Percentiles rank a stretch among this genome's conserved stretches.
phyloP scores from a whole-genome alignment of 305 asterid species.

The Rubia tinctorum region DNA sequence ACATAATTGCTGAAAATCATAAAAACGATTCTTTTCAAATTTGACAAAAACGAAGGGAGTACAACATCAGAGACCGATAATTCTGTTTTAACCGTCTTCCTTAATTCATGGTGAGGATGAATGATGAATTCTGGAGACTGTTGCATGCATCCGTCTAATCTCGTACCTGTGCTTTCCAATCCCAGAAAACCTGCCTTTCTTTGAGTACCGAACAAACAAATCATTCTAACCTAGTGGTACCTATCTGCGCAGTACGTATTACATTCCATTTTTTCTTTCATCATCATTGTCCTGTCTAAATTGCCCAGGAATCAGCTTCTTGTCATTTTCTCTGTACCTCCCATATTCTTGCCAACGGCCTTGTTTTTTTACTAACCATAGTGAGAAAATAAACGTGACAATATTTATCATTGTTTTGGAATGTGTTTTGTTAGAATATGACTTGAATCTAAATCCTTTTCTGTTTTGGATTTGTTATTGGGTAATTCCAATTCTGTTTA shows the following conservation, averaged over 20 bases:
- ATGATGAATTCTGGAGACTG: background rate
- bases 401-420: too few species aligned
- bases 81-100: background rate
- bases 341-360: background rate
- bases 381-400: background rate
- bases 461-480: too few species aligned
- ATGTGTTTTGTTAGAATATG: too few species aligned
- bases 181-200: background rate
- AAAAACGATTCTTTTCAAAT: too few species aligned
- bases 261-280: background rate
- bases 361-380: too few species aligned
- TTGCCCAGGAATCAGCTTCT: slow-evolving; percentile 1
- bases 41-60: too few species aligned
- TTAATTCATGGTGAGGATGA: background rate
- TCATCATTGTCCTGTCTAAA: background rate
- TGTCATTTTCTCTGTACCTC: background rate
- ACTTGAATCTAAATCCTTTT: too few species aligned
- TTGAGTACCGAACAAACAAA: background rate
- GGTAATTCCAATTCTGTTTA: too few species aligned
- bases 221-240: too few species aligned
- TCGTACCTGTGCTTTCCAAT: background rate
- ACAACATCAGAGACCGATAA: too few species aligned
- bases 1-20: too few species aligned
- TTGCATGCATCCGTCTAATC: background rate
- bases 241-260: too few species aligned